Base-by-base conservation (phyloP, 2,329 filamentous ascomycete species). In the Raffaelea albimanens region DNA sequence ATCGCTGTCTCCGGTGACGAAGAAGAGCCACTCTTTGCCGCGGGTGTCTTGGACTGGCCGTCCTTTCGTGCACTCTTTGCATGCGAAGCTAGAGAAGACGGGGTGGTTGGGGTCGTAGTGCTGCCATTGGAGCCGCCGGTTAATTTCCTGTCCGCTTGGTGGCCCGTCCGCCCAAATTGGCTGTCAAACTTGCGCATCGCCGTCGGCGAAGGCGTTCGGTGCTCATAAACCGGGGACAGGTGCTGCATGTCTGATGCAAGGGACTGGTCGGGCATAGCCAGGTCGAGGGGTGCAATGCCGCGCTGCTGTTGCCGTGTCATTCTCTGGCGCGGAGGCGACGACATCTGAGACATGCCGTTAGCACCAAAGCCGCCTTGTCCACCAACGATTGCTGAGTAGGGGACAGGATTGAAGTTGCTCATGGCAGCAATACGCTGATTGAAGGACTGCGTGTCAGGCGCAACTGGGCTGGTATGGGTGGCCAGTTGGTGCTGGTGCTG, bases 161-260 rank as follows among this genome's bases (percentile, higher is more conserved):
- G 25, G 18, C n/a, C 31, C 9, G 40, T 22, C 29, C 56, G 23
- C 3, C 31, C 43, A n/a, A 47, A 40, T 7, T 34, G 38, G 8
- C 44, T 22, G 14, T 53, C 52, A 9, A 78, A 66, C 43, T 73
- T 80, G 47, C 82, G 72, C 47, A 68, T 67, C 13, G 74, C 68
- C 3, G 73, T 83, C 2, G 85, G 83, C 2, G 85, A 87, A 2
- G 84, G 82, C 0, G 82, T 84, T n/a, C 76, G 73, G 5, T 77
- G 75, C 64, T 89, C 85, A 46, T 83, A 84, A 1, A 89, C 85
- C 0, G 85, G 85, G 0, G 85, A 89, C 2, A 90, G 69, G 54
- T 73, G 74, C 39, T 71, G 68, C 44, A 68, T 58, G 9, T 77
- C 74, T 4, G 61, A 58, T 45, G 65, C 61, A 11, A 67, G 55